These are phyloP conservation scores for Rhodotorula mucilaginosa DNA, from an alignment of 1,284 basidiomycete genomes.

Conservation along the genomic window DNA sequence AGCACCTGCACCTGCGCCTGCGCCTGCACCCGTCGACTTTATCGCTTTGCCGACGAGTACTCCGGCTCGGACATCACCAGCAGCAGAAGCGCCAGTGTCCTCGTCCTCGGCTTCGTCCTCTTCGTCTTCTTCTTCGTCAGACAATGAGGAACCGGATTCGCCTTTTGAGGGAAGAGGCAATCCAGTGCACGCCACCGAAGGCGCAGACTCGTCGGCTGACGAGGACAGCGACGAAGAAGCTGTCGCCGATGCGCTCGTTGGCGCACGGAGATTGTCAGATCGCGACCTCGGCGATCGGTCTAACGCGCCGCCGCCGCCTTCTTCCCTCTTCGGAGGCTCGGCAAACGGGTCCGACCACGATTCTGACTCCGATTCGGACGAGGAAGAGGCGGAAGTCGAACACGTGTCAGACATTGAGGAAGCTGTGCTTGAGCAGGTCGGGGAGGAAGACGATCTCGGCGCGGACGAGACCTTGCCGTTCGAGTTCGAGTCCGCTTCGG, in stretches of 20 bases:
- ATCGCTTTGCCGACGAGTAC: background rate
- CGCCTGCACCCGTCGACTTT: background rate
- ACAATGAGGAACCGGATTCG: too few relatives aligned
- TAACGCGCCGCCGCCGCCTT: background rate
- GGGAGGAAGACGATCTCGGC: slow-evolving; percentile 16
- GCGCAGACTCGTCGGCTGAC: background rate
- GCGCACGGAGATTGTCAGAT: background rate
- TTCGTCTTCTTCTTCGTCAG: background rate
- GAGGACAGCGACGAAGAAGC: background rate
- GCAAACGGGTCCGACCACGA: background rate
- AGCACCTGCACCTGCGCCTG: background rate
- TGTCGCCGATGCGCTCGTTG: background rate
- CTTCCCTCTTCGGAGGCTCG: background rate
- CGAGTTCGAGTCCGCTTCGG: slow-evolving; percentile 7
- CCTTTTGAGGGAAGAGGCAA: too few relatives aligned
- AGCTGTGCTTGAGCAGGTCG: too few relatives aligned
- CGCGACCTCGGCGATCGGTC: background rate
- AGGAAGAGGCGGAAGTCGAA: slow-evolving; percentile 2
- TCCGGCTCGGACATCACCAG: background rate
- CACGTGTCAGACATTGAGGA: background rate
- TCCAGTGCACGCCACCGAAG: background rate
- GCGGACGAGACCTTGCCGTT: slow-evolving; percentile 5
- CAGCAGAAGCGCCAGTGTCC: too few relatives aligned
- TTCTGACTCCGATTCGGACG: background rate
- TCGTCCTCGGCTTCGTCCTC: background rate